Evolutionary conservation across 2,329 filamentous ascomycete species (phyloP).

Genomic region (Gnomoniopsis smithogilvyi): DNA sequence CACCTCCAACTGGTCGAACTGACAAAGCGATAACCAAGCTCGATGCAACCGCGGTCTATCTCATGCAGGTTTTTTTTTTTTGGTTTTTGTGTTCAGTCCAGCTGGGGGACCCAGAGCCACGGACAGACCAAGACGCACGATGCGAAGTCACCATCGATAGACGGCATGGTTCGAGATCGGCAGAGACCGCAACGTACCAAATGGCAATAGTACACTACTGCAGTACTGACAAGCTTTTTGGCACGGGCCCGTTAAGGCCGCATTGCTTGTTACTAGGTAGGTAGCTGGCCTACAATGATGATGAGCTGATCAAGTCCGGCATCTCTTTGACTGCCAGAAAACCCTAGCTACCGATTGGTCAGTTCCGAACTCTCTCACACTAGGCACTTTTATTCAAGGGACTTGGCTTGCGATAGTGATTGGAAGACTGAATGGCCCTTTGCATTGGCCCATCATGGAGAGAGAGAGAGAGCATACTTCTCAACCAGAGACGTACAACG

Average conservation of each 20-base stretch:
- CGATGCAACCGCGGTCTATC: slow-evolving; percentile 2
- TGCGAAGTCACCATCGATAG: neutral
- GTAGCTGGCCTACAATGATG: neutral
- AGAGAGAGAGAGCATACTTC: no score
- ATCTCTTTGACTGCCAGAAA: no score
- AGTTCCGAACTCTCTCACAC: neutral
- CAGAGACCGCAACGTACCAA: neutral
- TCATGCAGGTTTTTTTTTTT: neutral
- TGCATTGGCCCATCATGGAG: neutral
- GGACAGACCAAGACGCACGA: neutral
- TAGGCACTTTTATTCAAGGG: neutral
- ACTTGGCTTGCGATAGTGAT: no score
- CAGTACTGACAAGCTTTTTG: neutral
- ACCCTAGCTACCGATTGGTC: neutral
- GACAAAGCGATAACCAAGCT: slow-evolving; percentile 11
- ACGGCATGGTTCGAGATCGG: neutral
- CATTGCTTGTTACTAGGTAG: neutral
- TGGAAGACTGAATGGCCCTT: neutral
- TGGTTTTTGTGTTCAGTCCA: no score
- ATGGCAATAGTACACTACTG: neutral
- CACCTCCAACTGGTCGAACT: slow-evolving; percentile 12
- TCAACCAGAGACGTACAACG: neutral
- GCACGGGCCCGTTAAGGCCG: neutral
- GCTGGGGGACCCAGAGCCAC: neutral
- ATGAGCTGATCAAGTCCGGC: no score